Evolutionary conservation across 2,329 filamentous ascomycete species (phyloP), one percentile per base, ranked within the genome.

Genomic region (Cladosporium sp.): DNA sequence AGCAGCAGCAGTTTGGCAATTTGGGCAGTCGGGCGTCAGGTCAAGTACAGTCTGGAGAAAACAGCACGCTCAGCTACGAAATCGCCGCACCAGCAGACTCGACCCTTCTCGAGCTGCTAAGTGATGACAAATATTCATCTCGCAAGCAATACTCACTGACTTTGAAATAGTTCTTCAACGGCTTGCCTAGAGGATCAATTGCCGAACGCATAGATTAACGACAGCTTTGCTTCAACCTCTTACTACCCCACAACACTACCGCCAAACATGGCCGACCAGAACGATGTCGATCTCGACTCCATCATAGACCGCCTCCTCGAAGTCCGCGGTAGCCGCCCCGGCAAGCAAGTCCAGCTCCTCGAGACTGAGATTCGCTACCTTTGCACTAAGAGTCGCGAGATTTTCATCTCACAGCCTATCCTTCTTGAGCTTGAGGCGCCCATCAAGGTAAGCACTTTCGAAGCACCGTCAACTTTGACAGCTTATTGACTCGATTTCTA

Each of bases 351-450:
- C 65, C 94, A 98, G 84, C 88, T 99, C 73, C 86, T 97, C 72
- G 95, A 99, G 82, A 89, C 92, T 68, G 95, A 98, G 84, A 99
- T 99, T 74, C 91, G 94, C 78, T 97, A 89, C 82, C 88, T 99
- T 72, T 99, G 95, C 88, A 97, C 94, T 79, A 98, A 98, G 85
- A 93, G 94, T 70, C 91, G 95, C 72, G 95, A 99, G 85, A 98
- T 99, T 76, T 98, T 99, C 86, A 98, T 99, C 81, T 97, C 93
- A 69, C 95, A 99, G 85, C 95, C 95, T 72, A 98, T 98, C 77
- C 85, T 99, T 73, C 88, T 99, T 72, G 95, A 99, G 85, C 88
- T 99, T 60, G 95, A 98, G 82, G 95, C 95, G 78, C 95, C 95
- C 69, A 98, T 99, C 83, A 99, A 99, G 93, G 94, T 97, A 86